Evolutionary conservation across 768 basidiomycete genomes (phyloP).

Genomic region (Rhizopogon rudus): DNA sequence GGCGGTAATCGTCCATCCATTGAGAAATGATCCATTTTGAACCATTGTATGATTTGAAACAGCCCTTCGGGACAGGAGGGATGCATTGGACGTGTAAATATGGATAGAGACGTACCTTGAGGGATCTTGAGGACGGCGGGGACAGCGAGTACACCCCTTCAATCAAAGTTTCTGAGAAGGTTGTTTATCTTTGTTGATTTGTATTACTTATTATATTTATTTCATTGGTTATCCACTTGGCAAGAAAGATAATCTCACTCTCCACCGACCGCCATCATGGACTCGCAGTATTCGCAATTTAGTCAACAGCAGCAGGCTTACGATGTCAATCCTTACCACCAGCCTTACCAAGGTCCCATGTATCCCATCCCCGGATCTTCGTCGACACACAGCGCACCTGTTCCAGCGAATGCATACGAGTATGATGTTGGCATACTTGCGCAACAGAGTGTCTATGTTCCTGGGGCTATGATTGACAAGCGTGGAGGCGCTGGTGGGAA

Average conservation of each 20-base stretch:
- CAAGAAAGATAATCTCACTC: background rate
- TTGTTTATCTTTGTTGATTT: constrained; percentile 28
- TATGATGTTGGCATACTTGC: constrained; percentile 89
- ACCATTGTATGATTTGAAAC: background rate
- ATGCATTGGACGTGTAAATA: background rate
- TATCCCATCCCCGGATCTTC: constrained; percentile 62
- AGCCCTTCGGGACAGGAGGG: background rate
- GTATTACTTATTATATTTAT: constrained; percentile 7
- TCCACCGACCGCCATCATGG: constrained; percentile 16
- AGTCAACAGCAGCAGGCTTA: constrained; percentile 46
- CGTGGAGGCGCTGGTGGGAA: constrained; percentile 83
- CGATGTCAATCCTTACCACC: constrained; percentile 79
- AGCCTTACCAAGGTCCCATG: constrained; percentile 72
- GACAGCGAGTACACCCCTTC: constrained; percentile 19
- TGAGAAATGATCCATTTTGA: constrained; percentile 1
- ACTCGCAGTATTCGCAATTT: constrained; percentile 40
- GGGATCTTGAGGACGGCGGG: constrained; percentile 24
- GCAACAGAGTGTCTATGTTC: constrained; percentile 89
- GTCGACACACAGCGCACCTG: constrained; percentile 67
- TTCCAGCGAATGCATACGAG: constrained; percentile 88
- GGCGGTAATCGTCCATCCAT: constrained; percentile 25
- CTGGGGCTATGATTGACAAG: constrained; percentile 87
- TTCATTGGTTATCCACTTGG: background rate
- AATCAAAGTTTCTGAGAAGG: constrained; percentile 8
- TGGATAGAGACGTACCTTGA: constrained; percentile 34